Evolutionary conservation across 2,329 filamentous ascomycete genomes (phyloP).

Genomic region (Talaromyces sp.): DNA sequence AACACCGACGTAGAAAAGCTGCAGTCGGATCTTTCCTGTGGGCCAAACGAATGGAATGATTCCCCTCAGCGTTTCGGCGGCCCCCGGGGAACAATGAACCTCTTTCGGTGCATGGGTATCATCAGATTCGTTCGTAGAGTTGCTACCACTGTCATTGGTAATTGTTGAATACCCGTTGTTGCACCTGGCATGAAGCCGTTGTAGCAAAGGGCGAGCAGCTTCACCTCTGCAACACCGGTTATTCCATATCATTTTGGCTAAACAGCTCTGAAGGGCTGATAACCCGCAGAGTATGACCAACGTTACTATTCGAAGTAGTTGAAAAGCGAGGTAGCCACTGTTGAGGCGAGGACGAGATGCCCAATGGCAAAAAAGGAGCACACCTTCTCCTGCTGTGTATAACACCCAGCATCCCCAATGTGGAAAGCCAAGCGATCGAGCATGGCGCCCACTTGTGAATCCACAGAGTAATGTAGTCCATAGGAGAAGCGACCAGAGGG

Average conservation of each 20-base stretch:
- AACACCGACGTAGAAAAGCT: slow-evolving; percentile 64
- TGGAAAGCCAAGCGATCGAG: slow-evolving; percentile 54
- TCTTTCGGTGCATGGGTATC: not conserved
- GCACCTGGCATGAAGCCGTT: not conserved
- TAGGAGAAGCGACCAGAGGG: slow-evolving; percentile 44
- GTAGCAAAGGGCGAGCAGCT: slow-evolving; percentile 4
- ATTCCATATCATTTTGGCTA: not conserved
- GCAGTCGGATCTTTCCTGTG: slow-evolving; percentile 59
- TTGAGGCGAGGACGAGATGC: slow-evolving; percentile 30
- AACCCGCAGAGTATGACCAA: slow-evolving; percentile 7
- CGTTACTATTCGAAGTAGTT: slow-evolving; percentile 1
- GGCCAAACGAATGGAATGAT: slow-evolving; percentile 80
- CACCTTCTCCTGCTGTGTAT: slow-evolving; percentile 53
- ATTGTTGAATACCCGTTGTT: slow-evolving; percentile 6
- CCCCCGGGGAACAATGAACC: not conserved
- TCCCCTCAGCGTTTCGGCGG: slow-evolving; percentile 43
- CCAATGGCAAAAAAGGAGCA: slow-evolving; percentile 9
- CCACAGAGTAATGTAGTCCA: slow-evolving; percentile 58
- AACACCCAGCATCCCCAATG: slow-evolving; percentile 61
- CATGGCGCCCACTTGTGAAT: slow-evolving; percentile 46
- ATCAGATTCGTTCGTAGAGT: not conserved
- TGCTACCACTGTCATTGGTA: not conserved
- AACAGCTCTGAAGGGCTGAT: not conserved
- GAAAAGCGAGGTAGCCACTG: not conserved
- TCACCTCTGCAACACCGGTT: not conserved